Evolutionary conservation across 2,329 filamentous ascomycete genomes (phyloP).

Genomic region (Exophiala viscosa): DNA sequence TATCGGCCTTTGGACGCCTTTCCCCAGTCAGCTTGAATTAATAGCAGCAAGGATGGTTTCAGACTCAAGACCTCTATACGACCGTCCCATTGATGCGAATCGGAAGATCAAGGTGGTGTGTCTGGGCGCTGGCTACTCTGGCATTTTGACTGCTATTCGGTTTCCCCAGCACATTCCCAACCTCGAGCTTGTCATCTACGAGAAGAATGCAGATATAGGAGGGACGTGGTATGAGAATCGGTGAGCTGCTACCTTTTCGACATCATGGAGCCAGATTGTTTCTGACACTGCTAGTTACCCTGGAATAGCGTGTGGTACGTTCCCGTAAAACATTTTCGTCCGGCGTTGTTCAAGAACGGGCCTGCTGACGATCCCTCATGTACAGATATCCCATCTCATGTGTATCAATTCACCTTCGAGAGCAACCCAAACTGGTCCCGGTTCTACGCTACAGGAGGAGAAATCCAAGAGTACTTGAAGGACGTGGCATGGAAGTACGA

Average conservation of each 20-base stretch:
- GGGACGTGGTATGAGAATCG: constrained; percentile 33
- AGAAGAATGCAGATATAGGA: constrained; percentile 30
- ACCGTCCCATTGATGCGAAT: background rate
- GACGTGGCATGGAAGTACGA: constrained; percentile 23
- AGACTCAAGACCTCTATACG: background rate
- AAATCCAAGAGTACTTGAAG: constrained; percentile 22
- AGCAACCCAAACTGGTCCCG: constrained; percentile 33
- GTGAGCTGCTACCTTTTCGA: background rate
- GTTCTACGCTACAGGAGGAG: constrained; percentile 17
- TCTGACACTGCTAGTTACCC: constrained; percentile 4
- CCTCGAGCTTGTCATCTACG: constrained; percentile 27
- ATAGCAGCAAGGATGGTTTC: too few species aligned
- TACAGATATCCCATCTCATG: constrained; percentile 43
- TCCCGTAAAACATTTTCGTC: background rate
- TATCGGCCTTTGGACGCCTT: too few species aligned
- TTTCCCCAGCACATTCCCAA: constrained; percentile 9
- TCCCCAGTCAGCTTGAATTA: too few species aligned
- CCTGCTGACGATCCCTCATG: too few species aligned
- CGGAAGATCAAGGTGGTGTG: constrained; percentile 20
- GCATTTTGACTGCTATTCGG: constrained; percentile 37
- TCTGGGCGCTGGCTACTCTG: constrained; percentile 40
- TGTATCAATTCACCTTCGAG: constrained; percentile 51
- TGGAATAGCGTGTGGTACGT: constrained; percentile 14
- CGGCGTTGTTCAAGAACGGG: too few species aligned
- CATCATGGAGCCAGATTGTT: background rate